Evolutionary conservation across 306 rosid genomes (phyloP).

Genomic region (Quercus bicolor): DNA sequence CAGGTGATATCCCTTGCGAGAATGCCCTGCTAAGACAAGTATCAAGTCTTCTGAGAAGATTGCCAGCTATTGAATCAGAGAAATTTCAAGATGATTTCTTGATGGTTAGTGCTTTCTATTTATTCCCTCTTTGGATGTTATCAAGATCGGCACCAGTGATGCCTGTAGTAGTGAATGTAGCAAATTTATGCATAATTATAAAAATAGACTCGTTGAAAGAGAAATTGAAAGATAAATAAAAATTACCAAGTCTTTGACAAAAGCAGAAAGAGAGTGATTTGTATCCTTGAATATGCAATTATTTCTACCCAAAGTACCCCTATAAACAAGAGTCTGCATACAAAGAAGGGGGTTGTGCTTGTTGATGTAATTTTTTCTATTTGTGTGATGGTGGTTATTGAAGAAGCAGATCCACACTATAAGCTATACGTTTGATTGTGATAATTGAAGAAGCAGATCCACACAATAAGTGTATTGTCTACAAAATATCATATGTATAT

Average conservation of each 20-base stretch:
- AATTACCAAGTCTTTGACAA: too few relatives aligned
- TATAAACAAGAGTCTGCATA: not conserved
- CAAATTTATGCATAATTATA: not conserved
- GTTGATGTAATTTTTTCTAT: not conserved
- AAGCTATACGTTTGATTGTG: not conserved
- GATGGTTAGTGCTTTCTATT: slow-evolving; percentile 59
- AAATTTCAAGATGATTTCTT: slow-evolving; percentile 92
- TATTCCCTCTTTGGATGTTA: slow-evolving; percentile 15
- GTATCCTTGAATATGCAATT: not conserved
- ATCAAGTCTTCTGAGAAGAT: slow-evolving; percentile 84
- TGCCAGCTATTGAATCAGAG: slow-evolving; percentile 85
- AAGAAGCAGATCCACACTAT: not conserved
- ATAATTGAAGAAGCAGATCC: too few relatives aligned
- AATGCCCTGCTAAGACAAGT: slow-evolving; percentile 89
- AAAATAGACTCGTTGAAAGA: not conserved
- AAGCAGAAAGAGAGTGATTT: too few relatives aligned
- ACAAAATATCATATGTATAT: not conserved
- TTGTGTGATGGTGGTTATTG: not conserved
- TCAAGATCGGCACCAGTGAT: slow-evolving; percentile 2
- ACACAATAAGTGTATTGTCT: too few relatives aligned
- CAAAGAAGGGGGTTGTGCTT: not conserved
- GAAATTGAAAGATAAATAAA: too few relatives aligned
- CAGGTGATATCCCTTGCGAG: slow-evolving; percentile 87
- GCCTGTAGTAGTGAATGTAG: not conserved
- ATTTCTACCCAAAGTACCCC: not conserved